phyloP scores from a whole-genome alignment of 805 yeast species.

The Cyberlindnera veronae region DNA sequence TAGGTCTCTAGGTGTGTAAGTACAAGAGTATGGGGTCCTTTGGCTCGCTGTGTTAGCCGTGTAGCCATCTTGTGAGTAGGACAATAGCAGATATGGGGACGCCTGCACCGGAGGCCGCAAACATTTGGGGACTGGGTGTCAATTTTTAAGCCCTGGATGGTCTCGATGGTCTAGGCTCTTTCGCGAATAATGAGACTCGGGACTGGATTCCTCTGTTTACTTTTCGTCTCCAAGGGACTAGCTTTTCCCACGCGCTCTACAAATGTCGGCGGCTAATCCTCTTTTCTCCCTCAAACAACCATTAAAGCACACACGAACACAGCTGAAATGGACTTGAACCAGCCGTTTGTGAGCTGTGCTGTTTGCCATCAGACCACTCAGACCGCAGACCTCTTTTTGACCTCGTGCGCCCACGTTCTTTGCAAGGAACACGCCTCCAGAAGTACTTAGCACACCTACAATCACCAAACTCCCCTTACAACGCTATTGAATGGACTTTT shows the following conservation, averaged over 20 bases:
- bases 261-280: slow-evolving; percentile 9
- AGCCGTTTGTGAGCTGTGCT: slow-evolving; percentile 32
- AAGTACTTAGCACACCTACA: slow-evolving; percentile 8
- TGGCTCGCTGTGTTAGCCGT: no score
- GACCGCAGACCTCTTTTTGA: slow-evolving; percentile 28
- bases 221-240: background rate
- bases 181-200: background rate
- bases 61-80: slow-evolving; percentile 1
- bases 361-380: slow-evolving; percentile 29
- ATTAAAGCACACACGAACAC: no score
- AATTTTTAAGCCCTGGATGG: no score
- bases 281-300: background rate
- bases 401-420: slow-evolving; percentile 38
- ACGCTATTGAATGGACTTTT: background rate
- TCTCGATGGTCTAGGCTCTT: no score
- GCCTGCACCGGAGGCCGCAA: slow-evolving; percentile 3
- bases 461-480: background rate
- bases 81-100: slow-evolving; percentile 2
- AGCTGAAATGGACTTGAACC: slow-evolving; percentile 19
- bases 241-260: background rate
- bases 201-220: background rate
- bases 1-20: no score
- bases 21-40: no score
- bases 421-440: slow-evolving; percentile 31
- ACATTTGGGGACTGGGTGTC: no score